phyloP scores from a whole-genome alignment of 345 rosid species.

The Conringia planisiliqua region DNA sequence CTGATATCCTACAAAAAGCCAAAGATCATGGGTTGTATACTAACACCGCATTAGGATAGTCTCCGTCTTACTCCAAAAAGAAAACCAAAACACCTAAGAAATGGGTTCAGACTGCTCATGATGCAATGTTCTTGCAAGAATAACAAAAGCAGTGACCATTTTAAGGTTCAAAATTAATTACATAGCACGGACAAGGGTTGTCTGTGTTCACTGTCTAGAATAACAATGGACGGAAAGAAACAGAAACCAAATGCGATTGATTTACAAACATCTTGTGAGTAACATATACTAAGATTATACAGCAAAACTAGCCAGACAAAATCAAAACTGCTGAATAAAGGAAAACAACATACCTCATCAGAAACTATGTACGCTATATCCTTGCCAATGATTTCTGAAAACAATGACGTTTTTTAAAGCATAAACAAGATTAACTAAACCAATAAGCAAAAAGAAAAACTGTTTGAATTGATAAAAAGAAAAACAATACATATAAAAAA shows the following conservation, averaged over 20 bases:
- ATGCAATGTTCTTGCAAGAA: constrained; percentile 8
- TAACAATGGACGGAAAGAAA: not conserved
- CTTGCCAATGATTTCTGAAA: constrained; percentile 26
- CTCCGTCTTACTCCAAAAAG: not conserved
- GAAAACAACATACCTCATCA: constrained; percentile 16
- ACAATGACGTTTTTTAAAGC: not conserved
- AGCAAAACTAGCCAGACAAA: not conserved
- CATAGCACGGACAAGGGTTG: not conserved
- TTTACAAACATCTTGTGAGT: not conserved
- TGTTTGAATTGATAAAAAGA: not conserved
- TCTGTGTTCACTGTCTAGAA: not conserved
- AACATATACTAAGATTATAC: not conserved
- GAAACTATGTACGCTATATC: constrained; percentile 20
- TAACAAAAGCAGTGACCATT: not conserved
- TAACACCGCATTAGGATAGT: not conserved
- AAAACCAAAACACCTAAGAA: not conserved
- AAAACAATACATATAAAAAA: not conserved
- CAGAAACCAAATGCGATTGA: not conserved
- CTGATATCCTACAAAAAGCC: constrained; percentile 23
- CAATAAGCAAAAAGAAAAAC: not conserved
- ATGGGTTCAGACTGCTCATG: not conserved
- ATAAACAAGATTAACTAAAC: not conserved
- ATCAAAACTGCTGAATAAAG: not conserved
- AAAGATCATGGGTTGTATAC: not conserved
- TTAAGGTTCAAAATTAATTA: not conserved